These are phyloP conservation scores for Pisolithus orientalis DNA, from an alignment of 768 basidiomycete genomes.

Conservation along the genomic window DNA sequence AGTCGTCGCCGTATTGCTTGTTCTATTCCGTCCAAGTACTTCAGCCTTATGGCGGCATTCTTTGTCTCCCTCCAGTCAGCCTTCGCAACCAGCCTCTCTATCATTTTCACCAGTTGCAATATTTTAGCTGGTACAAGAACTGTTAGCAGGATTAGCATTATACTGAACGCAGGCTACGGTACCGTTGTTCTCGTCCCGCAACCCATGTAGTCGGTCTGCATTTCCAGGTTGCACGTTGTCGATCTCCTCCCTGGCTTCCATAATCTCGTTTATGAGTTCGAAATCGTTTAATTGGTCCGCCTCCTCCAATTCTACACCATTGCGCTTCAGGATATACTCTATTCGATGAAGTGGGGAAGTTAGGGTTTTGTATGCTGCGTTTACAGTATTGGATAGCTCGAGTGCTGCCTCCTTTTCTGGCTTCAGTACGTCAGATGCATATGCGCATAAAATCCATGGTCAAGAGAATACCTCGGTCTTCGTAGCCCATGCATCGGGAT, in stretches of 20 bases:
- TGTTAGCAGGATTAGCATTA: not conserved
- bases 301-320: slow-evolving; percentile 57
- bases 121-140: slow-evolving; percentile 43
- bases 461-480: slow-evolving; percentile 46
- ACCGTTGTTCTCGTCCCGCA: slow-evolving; percentile 56
- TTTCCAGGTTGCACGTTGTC: slow-evolving; percentile 48
- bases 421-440: slow-evolving; percentile 13
- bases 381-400: slow-evolving; percentile 63
- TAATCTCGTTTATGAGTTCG: slow-evolving; percentile 65
- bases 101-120: slow-evolving; percentile 33
- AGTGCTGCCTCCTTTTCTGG: slow-evolving; percentile 17
- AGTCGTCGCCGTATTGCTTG: slow-evolving; percentile 19
- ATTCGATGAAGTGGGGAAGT: slow-evolving; percentile 67
- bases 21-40: slow-evolving; percentile 66
- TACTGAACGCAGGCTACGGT: slow-evolving; percentile 13
- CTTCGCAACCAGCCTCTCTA: slow-evolving; percentile 45
- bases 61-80: slow-evolving; percentile 56
- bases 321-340: slow-evolving; percentile 70
- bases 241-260: slow-evolving; percentile 73
- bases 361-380: slow-evolving; percentile 77
- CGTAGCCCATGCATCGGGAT: slow-evolving; percentile 83
- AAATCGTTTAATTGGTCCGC: slow-evolving; percentile 67
- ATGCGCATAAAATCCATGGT: not conserved
- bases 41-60: slow-evolving; percentile 56
- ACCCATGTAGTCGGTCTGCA: slow-evolving; percentile 39